Percentiles rank a stretch among this genome's conserved stretches.
Evolutionary conservation across 257 asterid genomes (phyloP).

Genomic region (Capsicum baccatum): DNA sequence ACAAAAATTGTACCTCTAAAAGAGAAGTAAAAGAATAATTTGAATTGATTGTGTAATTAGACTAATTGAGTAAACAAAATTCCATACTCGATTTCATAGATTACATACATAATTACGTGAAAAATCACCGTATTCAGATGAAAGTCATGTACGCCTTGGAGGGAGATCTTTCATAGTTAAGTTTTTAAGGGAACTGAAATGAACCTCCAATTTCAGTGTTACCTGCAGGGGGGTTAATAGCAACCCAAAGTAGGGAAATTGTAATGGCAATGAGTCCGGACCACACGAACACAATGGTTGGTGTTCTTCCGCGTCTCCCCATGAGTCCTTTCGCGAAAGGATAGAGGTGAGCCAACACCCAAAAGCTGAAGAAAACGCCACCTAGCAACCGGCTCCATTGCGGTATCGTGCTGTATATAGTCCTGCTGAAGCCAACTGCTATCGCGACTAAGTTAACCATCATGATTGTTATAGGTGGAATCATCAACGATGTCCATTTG

Average conservation of each 20-base stretch:
- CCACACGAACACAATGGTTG: slow-evolving; percentile 85
- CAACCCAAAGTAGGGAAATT: slow-evolving; percentile 80
- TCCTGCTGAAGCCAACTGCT: slow-evolving; percentile 80
- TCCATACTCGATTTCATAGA: background rate
- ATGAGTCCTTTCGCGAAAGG: slow-evolving; percentile 86
- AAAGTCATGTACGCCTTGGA: background rate
- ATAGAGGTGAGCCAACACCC: slow-evolving; percentile 84
- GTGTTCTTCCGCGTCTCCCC: slow-evolving; percentile 87
- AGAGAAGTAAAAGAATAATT: slow-evolving; percentile 9
- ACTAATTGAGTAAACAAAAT: background rate
- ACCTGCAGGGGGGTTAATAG: slow-evolving; percentile 74
- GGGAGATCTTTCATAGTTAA: background rate
- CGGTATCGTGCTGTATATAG: slow-evolving; percentile 78
- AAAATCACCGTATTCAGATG: background rate
- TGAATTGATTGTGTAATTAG: background rate
- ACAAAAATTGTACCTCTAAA: background rate
- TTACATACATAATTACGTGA: background rate
- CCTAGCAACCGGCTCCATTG: slow-evolving; percentile 89
- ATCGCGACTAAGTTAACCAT: slow-evolving; percentile 74
- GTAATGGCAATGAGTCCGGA: slow-evolving; percentile 86
- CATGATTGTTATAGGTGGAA: slow-evolving; percentile 76
- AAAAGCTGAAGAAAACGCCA: slow-evolving; percentile 89
- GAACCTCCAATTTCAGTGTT: slow-evolving; percentile 70
- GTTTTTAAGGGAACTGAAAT: slow-evolving; percentile 71
- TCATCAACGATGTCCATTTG: slow-evolving; percentile 78